These are phyloP conservation scores for Eustoma russellianum DNA, from an alignment of 257 asterid species.

Conservation along the genomic window DNA sequence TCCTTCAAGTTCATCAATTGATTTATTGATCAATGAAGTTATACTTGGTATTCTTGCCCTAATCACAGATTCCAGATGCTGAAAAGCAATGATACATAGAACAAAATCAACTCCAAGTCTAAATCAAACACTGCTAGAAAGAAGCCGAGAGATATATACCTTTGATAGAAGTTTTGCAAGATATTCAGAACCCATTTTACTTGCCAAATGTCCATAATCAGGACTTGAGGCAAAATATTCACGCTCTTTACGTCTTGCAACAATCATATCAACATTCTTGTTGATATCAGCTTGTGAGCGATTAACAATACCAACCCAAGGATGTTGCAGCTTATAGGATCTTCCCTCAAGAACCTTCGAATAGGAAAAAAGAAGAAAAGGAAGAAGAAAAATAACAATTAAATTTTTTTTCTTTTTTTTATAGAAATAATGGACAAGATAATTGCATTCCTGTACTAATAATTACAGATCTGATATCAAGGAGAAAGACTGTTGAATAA, in stretches of 20 bases:
- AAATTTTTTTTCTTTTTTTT: too few relatives aligned
- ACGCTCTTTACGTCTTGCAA: constrained; percentile 65
- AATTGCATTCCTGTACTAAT: too few relatives aligned
- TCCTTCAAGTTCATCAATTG: constrained; percentile 79
- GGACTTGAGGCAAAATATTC: constrained; percentile 85
- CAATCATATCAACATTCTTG: constrained; percentile 59
- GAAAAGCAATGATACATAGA: constrained; percentile 23
- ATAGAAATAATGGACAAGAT: too few relatives aligned
- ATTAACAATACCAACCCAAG: constrained; percentile 94
- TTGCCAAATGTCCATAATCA: constrained; percentile 74
- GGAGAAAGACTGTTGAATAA: too few relatives aligned
- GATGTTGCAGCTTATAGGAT: constrained; percentile 72
- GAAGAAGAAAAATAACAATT: too few relatives aligned
- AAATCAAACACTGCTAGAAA: constrained; percentile 5
- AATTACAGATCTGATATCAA: too few relatives aligned
- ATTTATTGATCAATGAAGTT: constrained; percentile 77
- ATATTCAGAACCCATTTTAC: constrained; percentile 90
- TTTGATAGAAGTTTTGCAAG: constrained; percentile 88
- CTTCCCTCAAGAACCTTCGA: constrained; percentile 86
- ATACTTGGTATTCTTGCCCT: constrained; percentile 83
- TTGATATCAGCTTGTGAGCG: constrained; percentile 94
- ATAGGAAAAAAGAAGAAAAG: constrained; percentile 8
- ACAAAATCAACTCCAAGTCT: constrained; percentile 6
- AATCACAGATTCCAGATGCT: constrained; percentile 83
- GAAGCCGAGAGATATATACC: constrained; percentile 35